Percentiles rank a stretch among this genome's conserved stretches.
Conservation (phyloP, 345 rosid species). For the Anastatica hierochuntica region DNA sequence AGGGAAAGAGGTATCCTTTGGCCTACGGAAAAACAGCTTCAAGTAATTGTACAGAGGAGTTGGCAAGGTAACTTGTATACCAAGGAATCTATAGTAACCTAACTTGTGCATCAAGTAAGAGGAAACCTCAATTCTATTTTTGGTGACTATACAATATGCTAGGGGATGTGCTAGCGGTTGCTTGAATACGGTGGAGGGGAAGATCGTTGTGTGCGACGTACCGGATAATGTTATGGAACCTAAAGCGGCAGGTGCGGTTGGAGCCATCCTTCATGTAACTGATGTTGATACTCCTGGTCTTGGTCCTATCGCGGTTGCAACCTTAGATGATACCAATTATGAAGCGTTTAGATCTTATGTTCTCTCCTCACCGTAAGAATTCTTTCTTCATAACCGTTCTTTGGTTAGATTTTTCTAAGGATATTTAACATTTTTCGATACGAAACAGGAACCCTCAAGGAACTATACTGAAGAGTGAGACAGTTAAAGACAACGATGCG, state of each 20-base stretch:
- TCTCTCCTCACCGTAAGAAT: constrained; percentile 23
- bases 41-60: not conserved
- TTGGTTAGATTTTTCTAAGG: constrained; percentile 7
- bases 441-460: constrained; percentile 23
- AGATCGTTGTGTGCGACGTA: constrained; percentile 30
- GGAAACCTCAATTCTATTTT: not conserved
- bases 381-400: constrained; percentile 13
- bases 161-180: constrained; percentile 25
- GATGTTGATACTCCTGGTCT: constrained; percentile 18
- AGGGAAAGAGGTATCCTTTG: constrained; percentile 23
- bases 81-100: not conserved
- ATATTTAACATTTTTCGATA: not conserved
- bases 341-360: constrained; percentile 21
- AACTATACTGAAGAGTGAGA: constrained; percentile 26
- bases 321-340: constrained; percentile 8
- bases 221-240: not conserved
- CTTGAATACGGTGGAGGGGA: constrained; percentile 27
- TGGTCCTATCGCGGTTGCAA: constrained; percentile 21
- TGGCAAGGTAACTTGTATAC: constrained; percentile 13
- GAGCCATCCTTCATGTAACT: constrained; percentile 15
- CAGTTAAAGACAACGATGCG: constrained; percentile 21
- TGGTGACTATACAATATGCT: not conserved
- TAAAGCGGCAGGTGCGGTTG: constrained; percentile 27
- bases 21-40: constrained; percentile 14
- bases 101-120: constrained; percentile 17